Evolutionary conservation across 2,329 filamentous ascomycete species (phyloP).

Genomic region (Colletotrichum sublineola): DNA sequence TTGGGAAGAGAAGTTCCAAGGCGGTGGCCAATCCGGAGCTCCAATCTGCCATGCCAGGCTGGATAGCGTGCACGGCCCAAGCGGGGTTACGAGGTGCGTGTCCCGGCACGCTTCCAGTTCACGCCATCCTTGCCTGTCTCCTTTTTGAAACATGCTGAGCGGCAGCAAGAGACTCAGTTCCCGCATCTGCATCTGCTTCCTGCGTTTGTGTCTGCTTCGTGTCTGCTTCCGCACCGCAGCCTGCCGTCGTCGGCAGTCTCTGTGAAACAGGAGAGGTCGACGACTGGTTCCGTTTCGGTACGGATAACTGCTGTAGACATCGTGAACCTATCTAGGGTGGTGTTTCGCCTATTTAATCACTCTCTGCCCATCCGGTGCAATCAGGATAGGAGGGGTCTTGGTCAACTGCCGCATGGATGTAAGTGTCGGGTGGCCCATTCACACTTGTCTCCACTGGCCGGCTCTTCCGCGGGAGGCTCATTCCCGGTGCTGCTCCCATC

Average conservation of each 20-base stretch:
- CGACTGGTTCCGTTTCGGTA: neutral
- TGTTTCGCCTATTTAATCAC: neutral
- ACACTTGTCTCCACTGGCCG: neutral
- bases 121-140: constrained; percentile 22
- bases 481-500: neutral
- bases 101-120: neutral
- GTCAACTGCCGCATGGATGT: neutral
- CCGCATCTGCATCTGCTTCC: neutral
- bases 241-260: neutral
- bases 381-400: neutral
- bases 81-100: constrained; percentile 14
- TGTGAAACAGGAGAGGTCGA: neutral
- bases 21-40: neutral
- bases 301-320: neutral
- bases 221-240: constrained; percentile 1
- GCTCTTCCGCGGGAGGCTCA: neutral
- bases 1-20: neutral
- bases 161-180: constrained; percentile 19
- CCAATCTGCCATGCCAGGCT: neutral
- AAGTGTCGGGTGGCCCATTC: neutral
- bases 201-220: constrained; percentile 2
- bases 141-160: constrained; percentile 31
- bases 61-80: constrained; percentile 16
- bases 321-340: neutral
- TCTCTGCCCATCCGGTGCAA: neutral